Evolutionary conservation across 768 basidiomycete genomes (phyloP), one percentile per base, ranked within the genome.

Genomic region (Leucocoprinus sp.): DNA sequence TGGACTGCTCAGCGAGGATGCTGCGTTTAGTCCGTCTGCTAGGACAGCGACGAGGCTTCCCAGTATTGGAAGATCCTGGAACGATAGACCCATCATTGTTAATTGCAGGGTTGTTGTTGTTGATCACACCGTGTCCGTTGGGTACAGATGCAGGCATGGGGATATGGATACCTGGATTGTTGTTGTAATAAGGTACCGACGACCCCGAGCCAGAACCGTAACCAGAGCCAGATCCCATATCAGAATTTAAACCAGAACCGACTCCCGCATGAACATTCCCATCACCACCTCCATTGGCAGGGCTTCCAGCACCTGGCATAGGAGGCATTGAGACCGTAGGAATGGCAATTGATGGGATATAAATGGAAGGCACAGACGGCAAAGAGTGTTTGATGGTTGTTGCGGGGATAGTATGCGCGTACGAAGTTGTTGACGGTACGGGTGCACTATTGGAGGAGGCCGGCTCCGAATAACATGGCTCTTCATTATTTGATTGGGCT

Each of bases 261-360:
- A 31, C n/a, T 17, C 24, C 27, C 0, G 31, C 5, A 24, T 34
- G 21, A 19, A 8, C 11, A 36, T 34, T 33, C 31, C 28, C 37
- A 33, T 26, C 29, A 21, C 28, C 37, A 33, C 21, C 29, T 8
- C 12, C 28, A n/a, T 28, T 46, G 11, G 14, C 18, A 29, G 14
- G 28, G 22, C 31, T 39, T 15, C n/a, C 37, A 17, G 22, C 24
- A 22, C 12, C 18, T 5, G 40, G 14, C 19, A 28, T 6, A 24
- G n/a, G 15, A 19, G 39, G 44, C 1, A 45, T 19, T 9, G 39
- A 35, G 49, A 52, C 34, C 34, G 37, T 43, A 27, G 48, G 50
- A 41, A 53, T 52, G 24, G 49, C 22, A 27, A 54, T 28, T 18
- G 50, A 42, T 19, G 51, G 53, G 17, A 49, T 36, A 31, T 54